Conservation (phyloP, 768 basidiomycete species). For the Panaeolus cyanescens region DNA sequence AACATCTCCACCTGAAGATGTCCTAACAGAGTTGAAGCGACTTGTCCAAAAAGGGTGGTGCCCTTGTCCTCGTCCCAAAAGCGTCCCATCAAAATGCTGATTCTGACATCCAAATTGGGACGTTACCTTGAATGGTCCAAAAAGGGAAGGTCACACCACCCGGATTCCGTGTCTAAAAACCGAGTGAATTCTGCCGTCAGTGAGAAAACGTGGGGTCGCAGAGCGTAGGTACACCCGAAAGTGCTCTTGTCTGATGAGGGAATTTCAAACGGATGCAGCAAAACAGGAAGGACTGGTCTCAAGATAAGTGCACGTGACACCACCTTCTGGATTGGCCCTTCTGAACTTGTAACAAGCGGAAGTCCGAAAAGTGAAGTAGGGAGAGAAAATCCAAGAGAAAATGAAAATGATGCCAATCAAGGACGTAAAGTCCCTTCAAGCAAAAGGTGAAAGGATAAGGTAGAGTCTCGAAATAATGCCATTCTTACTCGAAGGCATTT, state of each 20-base stretch:
- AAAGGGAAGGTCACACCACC: constrained; percentile 21
- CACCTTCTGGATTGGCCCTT: neutral
- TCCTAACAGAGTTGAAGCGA: constrained; percentile 5
- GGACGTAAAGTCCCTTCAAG: neutral
- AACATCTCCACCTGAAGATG: constrained; percentile 9
- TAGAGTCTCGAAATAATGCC: neutral
- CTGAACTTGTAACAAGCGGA: constrained; percentile 16
- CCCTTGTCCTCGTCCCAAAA: constrained; percentile 16
- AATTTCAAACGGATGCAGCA: constrained; percentile 16
- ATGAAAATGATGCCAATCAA: constrained; percentile 1
- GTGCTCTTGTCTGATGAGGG: constrained; percentile 7
- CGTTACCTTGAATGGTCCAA: constrained; percentile 31
- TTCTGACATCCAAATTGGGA: constrained; percentile 31
- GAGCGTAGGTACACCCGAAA: constrained; percentile 7
- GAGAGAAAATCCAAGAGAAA: neutral
- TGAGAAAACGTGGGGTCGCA: constrained; percentile 18
- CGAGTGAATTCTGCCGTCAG: constrained; percentile 6
- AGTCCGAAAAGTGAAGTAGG: constrained; percentile 13
- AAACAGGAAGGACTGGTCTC: constrained; percentile 12
- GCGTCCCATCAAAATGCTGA: constrained; percentile 13
- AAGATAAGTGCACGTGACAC: constrained; percentile 15
- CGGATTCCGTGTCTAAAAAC: constrained; percentile 9
- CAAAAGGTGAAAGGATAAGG: neutral
- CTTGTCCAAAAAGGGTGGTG: constrained; percentile 14
- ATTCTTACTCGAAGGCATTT: neutral